A percentile compares a stretch with the other conserved stretches of the same genome.
phyloP scores from a whole-genome alignment of 495 filamentous ascomycete species.

The Lepraria neglecta region DNA sequence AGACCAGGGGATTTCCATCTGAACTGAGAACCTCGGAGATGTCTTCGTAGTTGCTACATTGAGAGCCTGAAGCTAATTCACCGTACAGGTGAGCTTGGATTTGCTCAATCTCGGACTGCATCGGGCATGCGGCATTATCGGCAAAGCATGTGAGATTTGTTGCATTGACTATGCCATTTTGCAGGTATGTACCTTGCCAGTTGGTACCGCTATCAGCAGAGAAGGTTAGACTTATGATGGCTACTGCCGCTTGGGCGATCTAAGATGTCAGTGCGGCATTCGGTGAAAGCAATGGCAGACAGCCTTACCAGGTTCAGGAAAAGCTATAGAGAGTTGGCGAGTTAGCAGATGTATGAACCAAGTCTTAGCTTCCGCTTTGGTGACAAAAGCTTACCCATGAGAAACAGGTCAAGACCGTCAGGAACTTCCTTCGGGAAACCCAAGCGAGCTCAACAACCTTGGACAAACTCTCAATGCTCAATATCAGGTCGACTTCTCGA shows the following conservation, averaged over 20 bases:
- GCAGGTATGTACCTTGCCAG: constrained; percentile 11
- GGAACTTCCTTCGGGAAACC: constrained; percentile 17
- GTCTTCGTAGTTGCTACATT: constrained; percentile 9
- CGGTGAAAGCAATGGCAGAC: neutral
- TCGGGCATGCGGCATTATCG: neutral
- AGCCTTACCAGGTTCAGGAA: constrained; percentile 17
- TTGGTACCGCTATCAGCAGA: constrained; percentile 23
- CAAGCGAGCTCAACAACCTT: constrained; percentile 19
- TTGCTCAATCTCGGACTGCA: neutral
- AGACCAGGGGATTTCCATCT: neutral
- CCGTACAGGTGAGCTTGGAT: constrained; percentile 17
- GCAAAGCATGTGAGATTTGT: constrained; percentile 22
- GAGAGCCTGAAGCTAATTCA: constrained; percentile 7
- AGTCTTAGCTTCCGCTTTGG: neutral
- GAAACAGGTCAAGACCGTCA: constrained; percentile 9
- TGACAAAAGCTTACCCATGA: constrained; percentile 18
- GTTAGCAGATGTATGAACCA: neutral
- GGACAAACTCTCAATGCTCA: constrained; percentile 22
- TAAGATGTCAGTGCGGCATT: constrained; percentile 6
- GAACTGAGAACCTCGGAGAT: constrained; percentile 15
- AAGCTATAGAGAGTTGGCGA: constrained; percentile 13
- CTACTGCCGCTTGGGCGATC: constrained; percentile 25
- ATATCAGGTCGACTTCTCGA: constrained; percentile 25
- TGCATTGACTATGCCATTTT: constrained; percentile 19
- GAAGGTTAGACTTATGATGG: constrained; percentile 23